phyloP scores from a whole-genome alignment of 371 early-diverging fungal species.

The Paramicrosporidium saccamoebae region DNA sequence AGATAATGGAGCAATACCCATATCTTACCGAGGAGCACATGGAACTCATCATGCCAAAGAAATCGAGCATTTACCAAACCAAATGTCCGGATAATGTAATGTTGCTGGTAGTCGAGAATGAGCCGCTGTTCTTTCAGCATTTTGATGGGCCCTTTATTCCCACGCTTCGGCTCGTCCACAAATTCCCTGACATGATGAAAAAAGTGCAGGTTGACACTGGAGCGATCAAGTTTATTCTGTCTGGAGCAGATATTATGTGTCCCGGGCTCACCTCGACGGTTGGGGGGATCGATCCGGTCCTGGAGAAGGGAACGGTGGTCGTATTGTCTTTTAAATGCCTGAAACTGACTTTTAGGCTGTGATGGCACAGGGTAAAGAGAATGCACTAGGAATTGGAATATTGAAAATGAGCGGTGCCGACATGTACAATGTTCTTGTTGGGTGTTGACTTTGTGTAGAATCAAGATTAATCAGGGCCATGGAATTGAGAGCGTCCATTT shows the following conservation, averaged over 20 bases:
- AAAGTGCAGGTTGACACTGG: constrained; percentile 74
- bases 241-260: constrained; percentile 91
- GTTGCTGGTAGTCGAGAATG: constrained; percentile 37
- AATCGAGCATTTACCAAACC: constrained; percentile 35
- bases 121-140: constrained; percentile 64
- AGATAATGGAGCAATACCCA: constrained; percentile 54
- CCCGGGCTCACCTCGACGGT: constrained; percentile 82
- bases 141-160: constrained; percentile 73
- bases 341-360: no score
- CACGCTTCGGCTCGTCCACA: constrained; percentile 48
- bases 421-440: constrained; percentile 20
- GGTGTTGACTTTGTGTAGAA: constrained; percentile 8
- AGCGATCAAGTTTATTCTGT: constrained; percentile 83
- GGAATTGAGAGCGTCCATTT: constrained; percentile 65
- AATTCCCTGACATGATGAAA: constrained; percentile 72
- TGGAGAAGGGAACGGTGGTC: constrained; percentile 42
- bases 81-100: constrained; percentile 67
- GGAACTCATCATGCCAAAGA: constrained; percentile 78
- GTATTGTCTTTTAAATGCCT: no score
- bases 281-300: constrained; percentile 26
- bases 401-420: constrained; percentile 62
- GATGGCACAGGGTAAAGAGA: constrained; percentile 80
- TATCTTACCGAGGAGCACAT: constrained; percentile 36
- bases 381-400: constrained; percentile 59
- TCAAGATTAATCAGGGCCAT: constrained; percentile 53